These are phyloP conservation scores for Metarhizium robertsii DNA, from an alignment of 2,329 filamentous ascomycete genomes.

Conservation along the genomic window DNA sequence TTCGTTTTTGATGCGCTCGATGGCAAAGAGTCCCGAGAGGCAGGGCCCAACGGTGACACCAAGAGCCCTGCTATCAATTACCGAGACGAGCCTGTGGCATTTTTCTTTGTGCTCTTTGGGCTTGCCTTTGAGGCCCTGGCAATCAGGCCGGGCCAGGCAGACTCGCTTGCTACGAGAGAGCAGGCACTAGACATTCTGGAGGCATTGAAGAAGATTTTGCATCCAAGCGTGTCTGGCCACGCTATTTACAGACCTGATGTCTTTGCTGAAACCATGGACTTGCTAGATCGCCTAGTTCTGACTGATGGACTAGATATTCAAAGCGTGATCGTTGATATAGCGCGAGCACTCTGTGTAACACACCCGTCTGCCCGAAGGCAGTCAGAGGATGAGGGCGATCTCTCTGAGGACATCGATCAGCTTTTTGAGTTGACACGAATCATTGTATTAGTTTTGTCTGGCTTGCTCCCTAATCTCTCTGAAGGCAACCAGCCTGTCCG, in stretches of 20 bases:
- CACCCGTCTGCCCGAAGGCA: constrained; percentile 72
- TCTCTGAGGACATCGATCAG: constrained; percentile 96
- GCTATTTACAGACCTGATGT: constrained; percentile 94
- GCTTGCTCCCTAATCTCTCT: constrained; percentile 73
- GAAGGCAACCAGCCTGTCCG: constrained; percentile 57
- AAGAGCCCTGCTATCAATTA: constrained; percentile 87
- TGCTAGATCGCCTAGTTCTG: constrained; percentile 82
- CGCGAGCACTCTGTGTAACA: constrained; percentile 77
- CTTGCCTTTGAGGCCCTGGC: constrained; percentile 94
- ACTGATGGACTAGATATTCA: constrained; percentile 88
- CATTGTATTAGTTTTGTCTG: constrained; percentile 85
- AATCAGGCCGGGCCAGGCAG: constrained; percentile 50
- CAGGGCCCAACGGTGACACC: constrained; percentile 37
- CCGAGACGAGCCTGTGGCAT: constrained; percentile 91
- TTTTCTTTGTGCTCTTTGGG: constrained; percentile 97
- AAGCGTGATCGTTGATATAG: constrained; percentile 87
- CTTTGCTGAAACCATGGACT: constrained; percentile 94
- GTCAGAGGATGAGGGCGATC: constrained; percentile 55
- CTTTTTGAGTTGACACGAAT: constrained; percentile 94
- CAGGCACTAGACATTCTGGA: constrained; percentile 83
- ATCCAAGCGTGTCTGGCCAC: constrained; percentile 89
- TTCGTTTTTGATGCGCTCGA: constrained; percentile 97
- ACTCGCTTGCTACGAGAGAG: constrained; percentile 56
- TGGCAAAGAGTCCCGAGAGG: constrained; percentile 56
- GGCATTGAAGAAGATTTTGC: constrained; percentile 88